phyloP scores from a whole-genome alignment of 805 yeast species.

The Schwanniomyces sp. region DNA sequence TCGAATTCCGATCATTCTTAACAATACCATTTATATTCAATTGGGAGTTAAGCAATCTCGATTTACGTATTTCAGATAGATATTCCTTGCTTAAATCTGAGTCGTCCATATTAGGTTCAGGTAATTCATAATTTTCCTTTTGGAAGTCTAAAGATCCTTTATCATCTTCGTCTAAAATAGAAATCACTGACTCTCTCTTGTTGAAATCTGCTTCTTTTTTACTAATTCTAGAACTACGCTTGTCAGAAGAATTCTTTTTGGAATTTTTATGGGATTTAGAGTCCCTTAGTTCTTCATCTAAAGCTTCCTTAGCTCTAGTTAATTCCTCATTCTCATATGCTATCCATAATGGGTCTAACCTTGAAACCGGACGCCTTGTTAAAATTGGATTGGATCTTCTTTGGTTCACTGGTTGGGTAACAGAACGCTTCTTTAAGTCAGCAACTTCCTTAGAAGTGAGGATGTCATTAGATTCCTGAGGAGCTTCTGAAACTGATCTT shows the following conservation, averaged over 20 bases:
- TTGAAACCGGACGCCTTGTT: slow-evolving; percentile 56
- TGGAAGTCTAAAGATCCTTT: slow-evolving; percentile 1
- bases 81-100: slow-evolving; percentile 43
- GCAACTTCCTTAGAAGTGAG: slow-evolving; percentile 48
- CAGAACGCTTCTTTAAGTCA: slow-evolving; percentile 44
- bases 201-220: slow-evolving; percentile 6
- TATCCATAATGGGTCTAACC: slow-evolving; percentile 56
- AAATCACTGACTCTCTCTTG: slow-evolving; percentile 36
- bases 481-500: slow-evolving; percentile 39
- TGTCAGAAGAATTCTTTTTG: slow-evolving; percentile 6
- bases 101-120: slow-evolving; percentile 35
- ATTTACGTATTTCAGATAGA: slow-evolving; percentile 44
- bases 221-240: slow-evolving; percentile 6
- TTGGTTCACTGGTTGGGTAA: slow-evolving; percentile 39
- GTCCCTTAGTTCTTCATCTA: slow-evolving; percentile 32
- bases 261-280: slow-evolving; percentile 9
- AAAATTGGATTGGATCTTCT: slow-evolving; percentile 36
- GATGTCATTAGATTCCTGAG: slow-evolving; percentile 23
- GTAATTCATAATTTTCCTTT: slow-evolving; percentile 28
- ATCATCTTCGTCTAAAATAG: slow-evolving; percentile 15
- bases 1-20: slow-evolving; percentile 14
- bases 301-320: slow-evolving; percentile 44
- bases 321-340: slow-evolving; percentile 50
- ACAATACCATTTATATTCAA: slow-evolving; percentile 14
- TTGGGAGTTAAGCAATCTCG: slow-evolving; percentile 45